Evolutionary conservation across 306 rosid species (phyloP).

Genomic region (Quercus mongolica): DNA sequence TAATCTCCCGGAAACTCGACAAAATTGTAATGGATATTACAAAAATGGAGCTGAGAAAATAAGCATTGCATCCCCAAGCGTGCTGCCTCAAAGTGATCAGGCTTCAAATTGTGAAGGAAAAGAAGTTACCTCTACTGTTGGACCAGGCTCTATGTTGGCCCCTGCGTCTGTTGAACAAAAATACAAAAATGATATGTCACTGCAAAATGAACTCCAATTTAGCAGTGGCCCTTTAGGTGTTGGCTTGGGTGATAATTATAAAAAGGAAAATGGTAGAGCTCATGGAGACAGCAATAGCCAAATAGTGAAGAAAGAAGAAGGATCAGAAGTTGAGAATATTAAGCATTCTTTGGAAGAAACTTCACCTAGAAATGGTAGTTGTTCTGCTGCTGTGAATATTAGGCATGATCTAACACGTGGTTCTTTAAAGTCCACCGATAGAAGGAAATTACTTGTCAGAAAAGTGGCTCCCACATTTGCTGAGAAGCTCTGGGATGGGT

Average conservation of each 20-base stretch:
- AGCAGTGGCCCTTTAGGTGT: neutral
- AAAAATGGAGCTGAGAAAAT: neutral
- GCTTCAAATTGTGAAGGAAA: neutral
- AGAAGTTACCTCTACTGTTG: neutral
- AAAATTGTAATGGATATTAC: neutral
- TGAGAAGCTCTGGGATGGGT: no score
- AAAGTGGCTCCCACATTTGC: no score
- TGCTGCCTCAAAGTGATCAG: neutral
- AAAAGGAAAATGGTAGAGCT: neutral
- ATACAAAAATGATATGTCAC: neutral
- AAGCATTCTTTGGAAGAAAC: neutral
- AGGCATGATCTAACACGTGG: neutral
- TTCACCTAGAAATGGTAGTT: neutral
- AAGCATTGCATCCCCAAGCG: neutral
- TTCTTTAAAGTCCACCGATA: no score
- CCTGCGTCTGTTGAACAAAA: neutral
- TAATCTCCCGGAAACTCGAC: neutral
- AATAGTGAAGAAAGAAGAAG: neutral
- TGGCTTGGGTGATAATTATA: neutral
- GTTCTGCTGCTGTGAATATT: neutral
- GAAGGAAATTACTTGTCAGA: no score
- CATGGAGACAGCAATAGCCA: constrained; percentile 1
- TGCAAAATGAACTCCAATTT: neutral
- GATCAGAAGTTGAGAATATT: neutral
- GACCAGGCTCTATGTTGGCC: neutral